A percentile compares a stretch with the other conserved stretches of the same genome.
phyloP scores from a whole-genome alignment of 1,284 basidiomycete genomes.

The Garcileccinum viscosum region DNA sequence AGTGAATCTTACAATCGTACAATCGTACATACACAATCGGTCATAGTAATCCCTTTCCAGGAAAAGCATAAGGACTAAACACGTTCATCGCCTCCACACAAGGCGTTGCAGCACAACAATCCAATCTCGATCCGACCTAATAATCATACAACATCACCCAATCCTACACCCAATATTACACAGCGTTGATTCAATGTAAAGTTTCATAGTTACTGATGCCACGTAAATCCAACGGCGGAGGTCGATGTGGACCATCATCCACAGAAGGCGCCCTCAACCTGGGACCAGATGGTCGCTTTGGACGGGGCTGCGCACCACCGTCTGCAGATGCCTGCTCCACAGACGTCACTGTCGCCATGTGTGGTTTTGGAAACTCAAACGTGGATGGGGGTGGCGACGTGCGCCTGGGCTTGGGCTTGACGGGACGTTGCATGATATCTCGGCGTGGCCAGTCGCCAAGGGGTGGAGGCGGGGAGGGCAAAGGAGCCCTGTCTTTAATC shows the following conservation, averaged over 20 bases:
- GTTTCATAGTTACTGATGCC: conserved; percentile 22
- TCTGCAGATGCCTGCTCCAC: conserved; percentile 16
- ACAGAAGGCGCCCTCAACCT: conserved; percentile 32
- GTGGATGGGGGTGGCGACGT: conserved; percentile 33
- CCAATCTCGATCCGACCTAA: not conserved
- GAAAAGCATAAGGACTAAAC: not conserved
- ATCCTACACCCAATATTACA: not conserved
- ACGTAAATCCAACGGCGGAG: conserved; percentile 43
- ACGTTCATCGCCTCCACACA: conserved; percentile 9
- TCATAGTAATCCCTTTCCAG: conserved; percentile 20
- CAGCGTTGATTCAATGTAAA: not conserved
- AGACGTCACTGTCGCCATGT: not conserved
- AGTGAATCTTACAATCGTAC: too few relatives aligned
- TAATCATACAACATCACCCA: not conserved
- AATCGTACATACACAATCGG: not conserved
- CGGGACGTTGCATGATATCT: conserved; percentile 50
- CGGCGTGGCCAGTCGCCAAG: conserved; percentile 63
- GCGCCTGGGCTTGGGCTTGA: conserved; percentile 34
- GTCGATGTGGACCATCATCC: conserved; percentile 36
- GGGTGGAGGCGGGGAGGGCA: conserved; percentile 51
- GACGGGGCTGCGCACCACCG: conserved; percentile 31
- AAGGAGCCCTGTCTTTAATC: conserved; percentile 12
- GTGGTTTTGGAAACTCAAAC: conserved; percentile 28
- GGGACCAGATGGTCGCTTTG: conserved; percentile 47
- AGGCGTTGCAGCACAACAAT: conserved; percentile 29